A percentile compares a stretch with the other conserved stretches of the same genome.
These are phyloP conservation scores for Penicillium mononematosum DNA, from an alignment of 495 filamentous ascomycete genomes.

Conservation along the genomic window DNA sequence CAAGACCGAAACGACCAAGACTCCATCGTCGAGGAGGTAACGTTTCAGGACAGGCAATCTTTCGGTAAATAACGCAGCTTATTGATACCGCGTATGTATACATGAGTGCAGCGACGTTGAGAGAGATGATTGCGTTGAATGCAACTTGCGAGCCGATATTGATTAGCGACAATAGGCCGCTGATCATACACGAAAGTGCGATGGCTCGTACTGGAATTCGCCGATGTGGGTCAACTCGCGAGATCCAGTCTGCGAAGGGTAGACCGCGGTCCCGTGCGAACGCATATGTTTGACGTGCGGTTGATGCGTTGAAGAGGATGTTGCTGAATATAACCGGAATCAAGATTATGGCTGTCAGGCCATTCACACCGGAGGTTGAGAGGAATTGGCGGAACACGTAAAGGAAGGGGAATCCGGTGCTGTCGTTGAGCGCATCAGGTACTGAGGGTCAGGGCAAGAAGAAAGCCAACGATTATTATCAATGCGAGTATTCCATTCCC, in stretches of 20 bases:
- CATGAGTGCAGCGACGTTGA: too few relatives aligned
- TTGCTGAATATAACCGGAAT: constrained; percentile 40
- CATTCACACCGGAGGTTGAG: constrained; percentile 24
- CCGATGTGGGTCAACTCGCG: constrained; percentile 25
- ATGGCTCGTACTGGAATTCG: constrained; percentile 51
- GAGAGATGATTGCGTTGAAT: too few relatives aligned
- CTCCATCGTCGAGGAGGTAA: constrained; percentile 44
- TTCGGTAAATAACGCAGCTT: constrained; percentile 37
- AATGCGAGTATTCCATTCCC: constrained; percentile 40
- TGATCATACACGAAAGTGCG: constrained; percentile 17
- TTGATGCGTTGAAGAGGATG: constrained; percentile 34
- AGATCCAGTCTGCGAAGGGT: too few relatives aligned
- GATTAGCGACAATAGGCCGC: too few relatives aligned
- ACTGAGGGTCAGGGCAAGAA: constrained; percentile 44
- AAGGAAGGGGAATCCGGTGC: constrained; percentile 33
- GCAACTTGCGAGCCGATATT: too few relatives aligned
- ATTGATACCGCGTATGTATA: constrained; percentile 44
- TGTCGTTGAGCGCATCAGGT: constrained; percentile 26
- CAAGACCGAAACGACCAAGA: constrained; percentile 35
- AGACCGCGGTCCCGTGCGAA: constrained; percentile 6
- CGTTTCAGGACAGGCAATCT: constrained; percentile 36
- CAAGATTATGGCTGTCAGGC: constrained; percentile 34
- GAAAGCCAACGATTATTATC: constrained; percentile 38
- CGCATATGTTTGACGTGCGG: constrained; percentile 40
- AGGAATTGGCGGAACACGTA: constrained; percentile 28